Evolutionary conservation across 148 eudicot species (phyloP).

Genomic region (Bassia scoparia): DNA sequence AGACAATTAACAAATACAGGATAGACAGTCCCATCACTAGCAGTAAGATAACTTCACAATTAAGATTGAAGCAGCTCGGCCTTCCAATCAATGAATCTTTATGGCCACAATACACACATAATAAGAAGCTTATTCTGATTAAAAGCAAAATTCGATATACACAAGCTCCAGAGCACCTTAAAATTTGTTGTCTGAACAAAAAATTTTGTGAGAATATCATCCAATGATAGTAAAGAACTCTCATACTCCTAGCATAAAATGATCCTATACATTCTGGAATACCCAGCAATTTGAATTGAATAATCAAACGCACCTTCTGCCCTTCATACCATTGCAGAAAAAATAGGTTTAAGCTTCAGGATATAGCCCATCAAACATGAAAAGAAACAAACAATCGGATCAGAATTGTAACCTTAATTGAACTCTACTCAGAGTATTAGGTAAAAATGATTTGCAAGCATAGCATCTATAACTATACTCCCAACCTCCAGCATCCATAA

Average conservation of each 20-base stretch:
- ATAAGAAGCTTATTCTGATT: not conserved
- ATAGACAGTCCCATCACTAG: no score
- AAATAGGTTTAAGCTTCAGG: not conserved
- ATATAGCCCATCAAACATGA: not conserved
- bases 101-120: not conserved
- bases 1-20: no score
- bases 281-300: not conserved
- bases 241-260: no score
- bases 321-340: not conserved
- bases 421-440: not conserved
- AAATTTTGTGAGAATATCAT: not conserved
- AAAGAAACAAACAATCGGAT: not conserved
- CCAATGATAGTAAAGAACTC: not conserved
- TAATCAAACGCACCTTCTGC: not conserved
- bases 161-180: not conserved
- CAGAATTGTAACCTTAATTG: not conserved
- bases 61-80: no score
- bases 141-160: not conserved
- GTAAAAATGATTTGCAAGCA: not conserved
- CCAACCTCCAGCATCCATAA: not conserved
- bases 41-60: no score
- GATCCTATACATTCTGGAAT: slow-evolving; percentile 4
- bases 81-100: no score
- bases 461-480: not conserved
- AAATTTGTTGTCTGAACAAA: not conserved